Conservation (phyloP, 208 protist genomes). For the Leishmania turanica region DNA sequence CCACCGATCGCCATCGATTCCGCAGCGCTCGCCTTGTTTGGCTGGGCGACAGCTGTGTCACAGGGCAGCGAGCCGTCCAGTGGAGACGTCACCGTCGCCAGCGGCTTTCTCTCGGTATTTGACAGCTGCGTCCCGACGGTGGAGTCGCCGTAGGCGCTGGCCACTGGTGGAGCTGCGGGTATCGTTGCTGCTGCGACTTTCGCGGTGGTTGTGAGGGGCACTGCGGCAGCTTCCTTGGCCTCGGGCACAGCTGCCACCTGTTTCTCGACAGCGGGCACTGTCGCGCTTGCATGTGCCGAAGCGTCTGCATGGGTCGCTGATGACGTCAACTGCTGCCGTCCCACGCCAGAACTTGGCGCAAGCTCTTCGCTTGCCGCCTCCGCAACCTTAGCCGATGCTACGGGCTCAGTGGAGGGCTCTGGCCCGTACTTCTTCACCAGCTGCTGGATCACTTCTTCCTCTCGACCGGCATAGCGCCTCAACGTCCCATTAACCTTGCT, state of each 20-base stretch:
- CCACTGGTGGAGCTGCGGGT: not conserved
- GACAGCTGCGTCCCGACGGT: not conserved
- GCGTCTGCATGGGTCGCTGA: not conserved
- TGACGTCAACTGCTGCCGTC: not conserved
- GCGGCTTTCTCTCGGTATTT: not conserved
- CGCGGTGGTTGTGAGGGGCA: not conserved
- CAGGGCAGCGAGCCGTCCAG: not conserved
- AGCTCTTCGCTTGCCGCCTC: not conserved
- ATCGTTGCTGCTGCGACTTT: not conserved
- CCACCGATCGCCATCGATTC: not conserved
- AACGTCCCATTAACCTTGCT: conserved; percentile 64
- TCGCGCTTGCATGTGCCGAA: not conserved
- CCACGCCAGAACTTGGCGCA: not conserved
- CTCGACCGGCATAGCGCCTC: conserved; percentile 58
- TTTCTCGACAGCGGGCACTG: conserved; percentile 1
- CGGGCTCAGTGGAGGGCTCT: conserved; percentile 32
- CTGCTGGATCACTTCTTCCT: conserved; percentile 72
- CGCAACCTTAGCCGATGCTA: not conserved
- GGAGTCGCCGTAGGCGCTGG: not conserved
- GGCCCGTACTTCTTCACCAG: conserved; percentile 79
- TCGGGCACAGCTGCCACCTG: not conserved
- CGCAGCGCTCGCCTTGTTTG: not conserved
- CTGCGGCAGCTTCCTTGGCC: not conserved
- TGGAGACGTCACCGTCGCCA: not conserved
- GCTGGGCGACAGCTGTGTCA: not conserved